Percentiles rank a stretch among this genome's conserved stretches.
Evolutionary conservation across 805 yeast species (phyloP).

Genomic region (Limtongia smithiae): DNA sequence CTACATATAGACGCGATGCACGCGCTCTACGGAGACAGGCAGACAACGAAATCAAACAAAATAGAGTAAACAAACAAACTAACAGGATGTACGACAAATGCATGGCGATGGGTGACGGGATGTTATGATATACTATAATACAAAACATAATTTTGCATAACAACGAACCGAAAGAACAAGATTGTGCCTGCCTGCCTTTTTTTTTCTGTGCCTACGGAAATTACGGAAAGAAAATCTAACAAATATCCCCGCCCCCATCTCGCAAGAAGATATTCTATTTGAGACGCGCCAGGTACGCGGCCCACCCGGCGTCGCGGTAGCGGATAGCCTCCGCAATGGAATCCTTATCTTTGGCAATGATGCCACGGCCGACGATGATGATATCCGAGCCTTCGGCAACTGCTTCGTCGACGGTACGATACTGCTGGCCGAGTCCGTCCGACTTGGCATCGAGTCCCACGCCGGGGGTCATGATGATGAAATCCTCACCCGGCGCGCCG

Average conservation of each 20-base stretch:
- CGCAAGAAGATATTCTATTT: not conserved
- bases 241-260: not conserved
- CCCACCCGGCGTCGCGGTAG: constrained; percentile 93
- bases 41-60: not conserved
- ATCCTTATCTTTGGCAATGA: constrained; percentile 91
- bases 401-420: constrained; percentile 85
- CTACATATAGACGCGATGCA: too few species aligned
- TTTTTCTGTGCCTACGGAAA: not conserved
- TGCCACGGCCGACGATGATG: constrained; percentile 97
- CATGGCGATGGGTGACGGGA: not conserved
- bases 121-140: not conserved
- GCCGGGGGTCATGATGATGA: constrained; percentile 97
- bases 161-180: too few species aligned
- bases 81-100: not conserved
- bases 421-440: constrained; percentile 93
- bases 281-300: constrained; percentile 60
- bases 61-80: not conserved
- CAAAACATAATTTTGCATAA: not conserved
- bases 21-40: too few species aligned
- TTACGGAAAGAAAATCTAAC: not conserved
- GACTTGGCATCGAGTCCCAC: constrained; percentile 97
- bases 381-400: constrained; percentile 84
- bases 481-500: constrained; percentile 83
- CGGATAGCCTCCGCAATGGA: constrained; percentile 83
- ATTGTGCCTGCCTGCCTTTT: too few species aligned